Conservation (phyloP, 169 alveolate species). For the Eimeria falciformis region DNA sequence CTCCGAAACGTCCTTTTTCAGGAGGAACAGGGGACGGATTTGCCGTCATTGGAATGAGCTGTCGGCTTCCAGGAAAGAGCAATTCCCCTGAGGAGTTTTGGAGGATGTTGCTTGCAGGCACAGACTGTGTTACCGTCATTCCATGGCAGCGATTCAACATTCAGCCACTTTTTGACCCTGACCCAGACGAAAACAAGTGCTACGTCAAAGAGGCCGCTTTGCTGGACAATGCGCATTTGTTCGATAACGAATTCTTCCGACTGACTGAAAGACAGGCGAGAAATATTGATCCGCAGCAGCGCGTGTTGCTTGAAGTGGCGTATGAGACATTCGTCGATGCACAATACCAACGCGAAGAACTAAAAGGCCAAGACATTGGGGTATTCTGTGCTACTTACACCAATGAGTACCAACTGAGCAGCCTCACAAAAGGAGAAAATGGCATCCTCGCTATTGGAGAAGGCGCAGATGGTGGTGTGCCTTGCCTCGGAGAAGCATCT, state of each 20-base stretch:
- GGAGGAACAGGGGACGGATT: conserved; percentile 16
- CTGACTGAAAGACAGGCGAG: conserved; percentile 77
- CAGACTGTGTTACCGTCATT: conserved; percentile 69
- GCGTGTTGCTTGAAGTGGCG: conserved; percentile 81
- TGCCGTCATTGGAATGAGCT: conserved; percentile 74
- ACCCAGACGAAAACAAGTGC: conserved; percentile 65
- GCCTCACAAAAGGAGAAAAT: conserved; percentile 68
- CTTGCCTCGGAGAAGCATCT: conserved; percentile 79
- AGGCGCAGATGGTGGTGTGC: conserved; percentile 71
- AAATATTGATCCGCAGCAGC: conserved; percentile 85
- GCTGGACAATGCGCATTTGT: conserved; percentile 77
- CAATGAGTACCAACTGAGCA: conserved; percentile 76
- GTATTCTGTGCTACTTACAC: conserved; percentile 81
- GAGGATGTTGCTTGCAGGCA: conserved; percentile 61
- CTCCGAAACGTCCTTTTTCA: not conserved
- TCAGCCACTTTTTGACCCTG: conserved; percentile 64
- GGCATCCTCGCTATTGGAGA: conserved; percentile 76
- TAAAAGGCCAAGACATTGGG: conserved; percentile 75
- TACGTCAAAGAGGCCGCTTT: conserved; percentile 79
- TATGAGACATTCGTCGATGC: conserved; percentile 69
- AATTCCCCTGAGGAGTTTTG: conserved; percentile 64
- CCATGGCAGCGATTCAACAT: conserved; percentile 74
- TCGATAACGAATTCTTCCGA: conserved; percentile 79
- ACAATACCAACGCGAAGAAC: conserved; percentile 18
- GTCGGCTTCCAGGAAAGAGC: conserved; percentile 71